A percentile compares a stretch with the other conserved stretches of the same genome.
phyloP scores from a whole-genome alignment of 2,329 filamentous ascomycete genomes.

The Daldinia sp. region DNA sequence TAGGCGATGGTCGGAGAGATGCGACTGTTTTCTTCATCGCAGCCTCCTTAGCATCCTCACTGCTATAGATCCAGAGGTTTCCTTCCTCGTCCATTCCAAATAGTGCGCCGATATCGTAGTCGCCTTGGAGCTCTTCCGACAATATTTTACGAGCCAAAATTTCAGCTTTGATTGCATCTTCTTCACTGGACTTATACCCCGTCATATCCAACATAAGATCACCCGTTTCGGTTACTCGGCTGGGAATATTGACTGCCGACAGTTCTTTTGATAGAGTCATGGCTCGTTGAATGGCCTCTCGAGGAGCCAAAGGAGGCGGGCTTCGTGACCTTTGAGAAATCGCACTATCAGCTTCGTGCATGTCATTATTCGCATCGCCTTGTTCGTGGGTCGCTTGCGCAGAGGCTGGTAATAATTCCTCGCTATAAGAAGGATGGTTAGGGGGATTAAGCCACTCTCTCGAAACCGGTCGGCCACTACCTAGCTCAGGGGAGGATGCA shows the following conservation, averaged over 20 bases:
- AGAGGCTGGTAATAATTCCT: slow-evolving; percentile 65
- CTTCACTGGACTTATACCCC: slow-evolving; percentile 93
- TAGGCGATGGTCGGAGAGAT: slow-evolving; percentile 59
- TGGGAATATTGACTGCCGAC: slow-evolving; percentile 90
- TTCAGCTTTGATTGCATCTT: slow-evolving; percentile 91
- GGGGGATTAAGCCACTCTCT: slow-evolving; percentile 64
- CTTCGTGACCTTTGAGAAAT: slow-evolving; percentile 75
- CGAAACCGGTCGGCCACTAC: slow-evolving; percentile 59
- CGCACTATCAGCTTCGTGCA: slow-evolving; percentile 55
- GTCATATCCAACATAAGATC: slow-evolving; percentile 99
- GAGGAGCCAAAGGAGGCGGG: slow-evolving; percentile 76
- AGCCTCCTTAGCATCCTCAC: slow-evolving; percentile 92
- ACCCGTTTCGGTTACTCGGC: slow-evolving; percentile 89
- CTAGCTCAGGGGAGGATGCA: slow-evolving; percentile 65
- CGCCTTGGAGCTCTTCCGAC: slow-evolving; percentile 90
- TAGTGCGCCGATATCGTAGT: slow-evolving; percentile 94
- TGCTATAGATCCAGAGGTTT: slow-evolving; percentile 99
- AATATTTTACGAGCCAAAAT: slow-evolving; percentile 93
- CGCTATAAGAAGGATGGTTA: slow-evolving; percentile 62
- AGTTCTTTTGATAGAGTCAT: slow-evolving; percentile 87
- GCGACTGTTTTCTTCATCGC: slow-evolving; percentile 76
- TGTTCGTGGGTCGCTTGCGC: slow-evolving; percentile 53
- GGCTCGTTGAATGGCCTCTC: slow-evolving; percentile 85
- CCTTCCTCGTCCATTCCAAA: slow-evolving; percentile 96
- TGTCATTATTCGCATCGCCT: slow-evolving; percentile 54